These are phyloP conservation scores for Ceratocystis papillata DNA, from an alignment of 2,329 filamentous ascomycete genomes.

Conservation along the genomic window DNA sequence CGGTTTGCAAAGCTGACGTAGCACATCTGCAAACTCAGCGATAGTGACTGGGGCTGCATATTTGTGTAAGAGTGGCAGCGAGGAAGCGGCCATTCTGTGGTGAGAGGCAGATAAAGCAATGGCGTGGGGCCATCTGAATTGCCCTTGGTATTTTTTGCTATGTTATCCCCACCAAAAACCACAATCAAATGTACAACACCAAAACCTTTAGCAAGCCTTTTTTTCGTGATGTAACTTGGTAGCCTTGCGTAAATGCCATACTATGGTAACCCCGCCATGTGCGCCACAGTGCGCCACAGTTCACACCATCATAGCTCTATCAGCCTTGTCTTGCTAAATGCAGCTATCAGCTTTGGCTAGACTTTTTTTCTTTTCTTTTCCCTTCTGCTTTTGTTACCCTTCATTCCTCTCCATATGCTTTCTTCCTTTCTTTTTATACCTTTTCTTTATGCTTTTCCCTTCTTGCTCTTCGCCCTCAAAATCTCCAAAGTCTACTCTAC, in stretches of 20 bases:
- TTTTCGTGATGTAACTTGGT: no score
- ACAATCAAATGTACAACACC: no score
- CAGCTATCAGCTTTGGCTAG: not conserved
- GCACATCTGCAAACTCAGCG: conserved; percentile 13
- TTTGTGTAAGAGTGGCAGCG: not conserved
- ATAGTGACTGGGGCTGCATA: not conserved
- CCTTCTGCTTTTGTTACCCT: not conserved
- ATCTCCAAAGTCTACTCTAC: no score
- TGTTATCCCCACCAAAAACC: no score
- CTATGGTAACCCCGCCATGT: not conserved
- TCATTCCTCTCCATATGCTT: not conserved
- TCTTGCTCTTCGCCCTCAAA: not conserved
- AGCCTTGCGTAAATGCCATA: not conserved
- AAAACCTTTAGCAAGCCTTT: no score
- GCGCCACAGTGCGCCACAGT: no score
- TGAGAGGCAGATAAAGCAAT: not conserved
- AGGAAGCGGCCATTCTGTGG: conserved; percentile 2
- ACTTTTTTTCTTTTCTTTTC: not conserved
- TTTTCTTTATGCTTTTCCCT: not conserved
- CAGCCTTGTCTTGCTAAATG: not conserved
- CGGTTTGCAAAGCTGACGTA: not conserved
- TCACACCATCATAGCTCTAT: not conserved
- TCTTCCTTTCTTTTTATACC: not conserved
- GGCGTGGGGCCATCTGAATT: not conserved
- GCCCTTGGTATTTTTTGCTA: not conserved